Percentiles rank a stretch among this genome's conserved stretches.
Conservation (phyloP, 495 filamentous ascomycete species). For the Aspergillus taichungensis region DNA sequence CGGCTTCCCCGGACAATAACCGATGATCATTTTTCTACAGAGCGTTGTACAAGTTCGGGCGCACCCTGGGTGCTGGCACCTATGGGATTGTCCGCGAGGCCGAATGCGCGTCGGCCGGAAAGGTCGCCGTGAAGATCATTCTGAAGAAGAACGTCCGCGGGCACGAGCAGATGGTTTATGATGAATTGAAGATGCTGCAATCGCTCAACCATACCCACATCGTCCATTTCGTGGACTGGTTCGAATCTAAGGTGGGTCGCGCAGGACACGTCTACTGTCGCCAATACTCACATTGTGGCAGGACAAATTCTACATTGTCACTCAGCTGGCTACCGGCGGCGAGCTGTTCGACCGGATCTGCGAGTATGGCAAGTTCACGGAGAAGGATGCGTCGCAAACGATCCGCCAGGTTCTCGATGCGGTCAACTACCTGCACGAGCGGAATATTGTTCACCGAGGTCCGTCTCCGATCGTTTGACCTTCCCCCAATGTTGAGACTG, state of each 20-base stretch:
- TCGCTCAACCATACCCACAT: constrained; percentile 88
- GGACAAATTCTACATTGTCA: constrained; percentile 99
- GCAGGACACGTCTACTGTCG: background rate
- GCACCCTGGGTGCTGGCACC: constrained; percentile 90
- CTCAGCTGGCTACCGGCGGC: constrained; percentile 89
- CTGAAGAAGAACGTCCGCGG: constrained; percentile 98
- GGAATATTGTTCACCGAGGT: constrained; percentile 97
- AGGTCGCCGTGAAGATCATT: constrained; percentile 98
- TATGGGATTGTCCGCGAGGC: constrained; percentile 98
- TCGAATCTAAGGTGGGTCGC: constrained; percentile 68
- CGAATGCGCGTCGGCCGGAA: constrained; percentile 61
- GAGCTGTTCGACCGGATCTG: constrained; percentile 98
- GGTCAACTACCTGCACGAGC: constrained; percentile 88
- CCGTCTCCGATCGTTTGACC: constrained; percentile 8
- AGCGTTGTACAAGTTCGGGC: constrained; percentile 80
- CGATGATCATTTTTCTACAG: constrained; percentile 32
- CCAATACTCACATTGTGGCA: constrained; percentile 24
- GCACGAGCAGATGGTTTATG: constrained; percentile 97
- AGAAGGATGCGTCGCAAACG: constrained; percentile 95
- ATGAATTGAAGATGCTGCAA: constrained; percentile 90
- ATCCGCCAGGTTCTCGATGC: constrained; percentile 93
- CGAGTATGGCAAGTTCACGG: constrained; percentile 96
- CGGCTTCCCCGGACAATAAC: constrained; percentile 1
- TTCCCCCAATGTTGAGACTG: background rate
- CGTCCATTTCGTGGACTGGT: constrained; percentile 98